Percentiles rank a stretch among this genome's conserved stretches.
Conservation (phyloP, 441 rosid species). For the Cnidoscolus chayamansa region DNA sequence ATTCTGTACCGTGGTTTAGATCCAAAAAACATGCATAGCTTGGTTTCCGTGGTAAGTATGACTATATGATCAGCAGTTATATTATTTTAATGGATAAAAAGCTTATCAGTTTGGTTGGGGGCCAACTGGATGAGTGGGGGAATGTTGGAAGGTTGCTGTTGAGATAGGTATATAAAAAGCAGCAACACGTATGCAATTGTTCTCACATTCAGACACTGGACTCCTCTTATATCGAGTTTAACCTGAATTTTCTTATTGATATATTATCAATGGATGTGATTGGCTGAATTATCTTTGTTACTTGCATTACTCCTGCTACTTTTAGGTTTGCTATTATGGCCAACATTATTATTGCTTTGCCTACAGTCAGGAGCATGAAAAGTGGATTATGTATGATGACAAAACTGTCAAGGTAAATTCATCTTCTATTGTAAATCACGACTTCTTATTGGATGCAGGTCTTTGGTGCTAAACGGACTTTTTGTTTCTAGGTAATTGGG, state of each 20-base stretch:
- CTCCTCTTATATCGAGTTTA: background rate
- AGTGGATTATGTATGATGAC: constrained; percentile 96
- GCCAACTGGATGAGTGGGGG: background rate
- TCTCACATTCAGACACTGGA: background rate
- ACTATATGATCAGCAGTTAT: background rate
- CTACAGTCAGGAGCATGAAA: constrained; percentile 63
- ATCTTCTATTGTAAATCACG: constrained; percentile 8
- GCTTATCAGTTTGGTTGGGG: background rate
- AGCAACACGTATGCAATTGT: background rate
- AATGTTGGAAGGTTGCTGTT: background rate
- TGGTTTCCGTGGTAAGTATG: constrained; percentile 87
- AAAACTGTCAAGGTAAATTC: constrained; percentile 77
- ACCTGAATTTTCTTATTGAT: background rate
- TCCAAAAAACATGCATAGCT: constrained; percentile 53
- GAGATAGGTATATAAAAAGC: background rate
- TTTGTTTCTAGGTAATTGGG: constrained; percentile 60
- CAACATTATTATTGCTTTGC: constrained; percentile 96
- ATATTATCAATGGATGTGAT: background rate
- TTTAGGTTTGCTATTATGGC: constrained; percentile 92
- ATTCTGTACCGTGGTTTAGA: constrained; percentile 77
- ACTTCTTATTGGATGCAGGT: constrained; percentile 2
- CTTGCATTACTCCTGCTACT: constrained; percentile 17
- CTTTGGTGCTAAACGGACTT: constrained; percentile 18
- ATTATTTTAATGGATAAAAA: background rate
- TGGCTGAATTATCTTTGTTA: constrained; percentile 9